These are phyloP conservation scores for Aspergillus leporis DNA, from an alignment of 495 filamentous ascomycete species.

Conservation along the genomic window DNA sequence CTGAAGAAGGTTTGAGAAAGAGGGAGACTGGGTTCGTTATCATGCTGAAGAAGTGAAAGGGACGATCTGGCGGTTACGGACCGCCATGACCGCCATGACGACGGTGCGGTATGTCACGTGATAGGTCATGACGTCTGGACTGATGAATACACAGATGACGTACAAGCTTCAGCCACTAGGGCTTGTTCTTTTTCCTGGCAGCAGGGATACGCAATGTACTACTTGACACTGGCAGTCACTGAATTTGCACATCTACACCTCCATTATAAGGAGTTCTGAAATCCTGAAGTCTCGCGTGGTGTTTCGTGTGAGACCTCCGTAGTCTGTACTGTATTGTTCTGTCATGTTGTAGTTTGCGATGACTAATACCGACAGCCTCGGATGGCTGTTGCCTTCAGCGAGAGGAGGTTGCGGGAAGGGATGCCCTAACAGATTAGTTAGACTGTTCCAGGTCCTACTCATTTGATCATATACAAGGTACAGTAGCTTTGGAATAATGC, in stretches of 20 bases:
- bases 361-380: neutral
- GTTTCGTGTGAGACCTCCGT: neutral
- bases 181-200: neutral
- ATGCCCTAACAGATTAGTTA: neutral
- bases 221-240: no score
- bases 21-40: slow-evolving; percentile 13
- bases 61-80: slow-evolving; percentile 18
- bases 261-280: no score
- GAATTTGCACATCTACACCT: no score
- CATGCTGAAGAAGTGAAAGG: slow-evolving; percentile 16
- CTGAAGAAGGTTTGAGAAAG: slow-evolving; percentile 4
- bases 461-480: no score
- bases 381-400: neutral
- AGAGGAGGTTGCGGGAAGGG: neutral
- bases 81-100: slow-evolving; percentile 5
- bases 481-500: neutral
- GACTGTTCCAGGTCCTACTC: no score
- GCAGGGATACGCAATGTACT: no score
- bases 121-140: slow-evolving; percentile 22
- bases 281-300: neutral
- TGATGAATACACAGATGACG: neutral
- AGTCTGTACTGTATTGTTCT: neutral
- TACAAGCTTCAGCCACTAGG: neutral
- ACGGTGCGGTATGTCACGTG: slow-evolving; percentile 25
- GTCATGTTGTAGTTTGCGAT: neutral